Evolutionary conservation across 1,284 basidiomycete genomes (phyloP), one percentile per base, ranked within the genome.

Genomic region (Hypsizygus ulmarius): DNA sequence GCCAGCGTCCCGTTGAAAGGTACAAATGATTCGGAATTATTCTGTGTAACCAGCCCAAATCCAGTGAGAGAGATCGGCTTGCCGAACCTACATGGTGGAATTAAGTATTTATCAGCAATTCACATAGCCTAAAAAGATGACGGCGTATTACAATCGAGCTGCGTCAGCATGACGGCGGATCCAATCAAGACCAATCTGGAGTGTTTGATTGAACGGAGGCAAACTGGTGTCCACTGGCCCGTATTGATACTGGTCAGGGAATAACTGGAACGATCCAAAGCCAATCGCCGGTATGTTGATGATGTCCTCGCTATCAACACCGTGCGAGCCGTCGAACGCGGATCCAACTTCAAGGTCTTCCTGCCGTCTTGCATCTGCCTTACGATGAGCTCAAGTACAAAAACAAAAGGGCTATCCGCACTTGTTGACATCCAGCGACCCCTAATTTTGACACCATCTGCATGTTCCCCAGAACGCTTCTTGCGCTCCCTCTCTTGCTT

Each of bases 291-390:
- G 77, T 50, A 80, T 79, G 56, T 70, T 77, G 47, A 74, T 55
- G 46, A 87, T 82, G 54, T 87, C 84, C 56, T 82, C 75, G 47
- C 75, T 78, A 59, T 87, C 84, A n/a, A 87, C 81, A 37, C 84
- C 83, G 28, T 68, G 66, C 8, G 75, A 70, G 1, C 84, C 84
- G 58, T 85, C 77, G 50, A 78, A 81, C 14, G 70, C 68, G 16
- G 79, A 54, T 19, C 80, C 79, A 30, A 74, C 55, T 27, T 57
- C 62, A 33, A 59, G 43, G 40, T 68, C 67, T 46, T 64, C 60
- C 53, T 81, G 78, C 33, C 78, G 70, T 58, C 69, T 73, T 14
- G 79, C 75, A 45, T 64, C 74, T 59, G 29, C 14, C 73, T 52
- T 10, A 41, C 33, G 10, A 47, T 44, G 29, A 45, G 3, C 16